Base-by-base conservation (phyloP, 768 basidiomycete species). In the Podaxis sp. region DNA sequence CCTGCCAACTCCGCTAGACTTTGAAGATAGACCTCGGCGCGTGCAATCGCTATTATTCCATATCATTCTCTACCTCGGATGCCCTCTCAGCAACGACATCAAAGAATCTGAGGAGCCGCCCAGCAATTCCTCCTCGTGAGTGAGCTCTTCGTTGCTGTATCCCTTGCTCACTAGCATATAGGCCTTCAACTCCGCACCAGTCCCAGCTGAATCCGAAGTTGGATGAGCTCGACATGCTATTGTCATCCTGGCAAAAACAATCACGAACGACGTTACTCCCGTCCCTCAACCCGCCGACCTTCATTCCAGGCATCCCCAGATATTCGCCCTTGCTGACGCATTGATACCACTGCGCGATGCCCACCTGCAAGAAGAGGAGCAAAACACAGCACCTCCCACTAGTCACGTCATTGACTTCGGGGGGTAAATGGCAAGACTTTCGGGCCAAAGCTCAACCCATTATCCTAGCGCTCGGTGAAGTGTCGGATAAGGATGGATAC, bases 391-490 rank as follows among this genome's bases (percentile, higher is more conserved):
- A 11, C 46, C 60, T 10, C 5, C n/a, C 2, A 49, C 30, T 24
- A 54, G 60, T 36, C 53, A 56, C 8, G 17, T 56, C 13, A 54
- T 56, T 3, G 54, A 56, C n/a, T 1, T 13, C 13, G 4, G 61
- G 20, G 2, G 65, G 48, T 13, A 57, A 58, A 30, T 65, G 65
- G 65, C 26, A 56, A 37, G 65, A 65, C 17, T 65, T 65, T 20
- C 63, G 65, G 65, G 12, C 44, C 22, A 48, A 58, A 12, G 61
- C 61, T 6, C 56, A 63, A 50, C 50, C 37, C 5, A 28, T 55
- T 11, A 8, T 63, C 13, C 40, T 62, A 15, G 24, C 24, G 13
- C 57, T 65, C 13, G 61, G 60, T 17, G 46, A 53, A 44, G 52
- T 48, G 24, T 46, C 63, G 24, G 56, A 63, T n/a, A 58, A 52